Evolutionary conservation across 75 land plant genomes (phyloP).

Genomic region (Selaginella tamariscina): DNA sequence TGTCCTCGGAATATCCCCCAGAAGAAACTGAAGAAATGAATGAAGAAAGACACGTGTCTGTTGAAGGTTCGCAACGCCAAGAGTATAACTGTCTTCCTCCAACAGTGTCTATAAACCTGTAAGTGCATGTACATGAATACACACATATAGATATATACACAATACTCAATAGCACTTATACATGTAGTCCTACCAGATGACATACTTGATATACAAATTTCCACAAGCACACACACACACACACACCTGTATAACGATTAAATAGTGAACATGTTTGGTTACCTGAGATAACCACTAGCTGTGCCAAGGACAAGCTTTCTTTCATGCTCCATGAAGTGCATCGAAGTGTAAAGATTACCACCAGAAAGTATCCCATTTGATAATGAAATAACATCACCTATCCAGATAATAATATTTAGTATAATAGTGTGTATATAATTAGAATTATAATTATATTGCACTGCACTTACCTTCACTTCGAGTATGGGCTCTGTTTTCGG

Average conservation of each 20-base stretch:
- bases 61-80: constrained; percentile 51
- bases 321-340: constrained; percentile 43
- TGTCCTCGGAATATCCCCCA: constrained; percentile 19
- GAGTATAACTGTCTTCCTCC: constrained; percentile 45
- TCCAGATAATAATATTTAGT: no score
- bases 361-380: constrained; percentile 44
- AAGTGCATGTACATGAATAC: neutral
- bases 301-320: constrained; percentile 61
- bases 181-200: no score
- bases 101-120: constrained; percentile 69
- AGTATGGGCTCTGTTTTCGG: no score
- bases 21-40: constrained; percentile 68
- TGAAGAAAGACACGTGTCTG: constrained; percentile 42
- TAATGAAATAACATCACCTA: constrained; percentile 27
- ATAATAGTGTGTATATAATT: no score
- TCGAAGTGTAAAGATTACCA: constrained; percentile 61
- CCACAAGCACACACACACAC: no score
- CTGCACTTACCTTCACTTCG: no score
- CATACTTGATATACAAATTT: no score
- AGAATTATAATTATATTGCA: no score
- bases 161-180: no score
- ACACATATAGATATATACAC: neutral
- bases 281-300: constrained; percentile 84
- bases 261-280: constrained; percentile 6
- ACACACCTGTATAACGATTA: no score